These are phyloP conservation scores for Neurospora sp. DNA, from an alignment of 495 filamentous ascomycete genomes.

Conservation along the genomic window DNA sequence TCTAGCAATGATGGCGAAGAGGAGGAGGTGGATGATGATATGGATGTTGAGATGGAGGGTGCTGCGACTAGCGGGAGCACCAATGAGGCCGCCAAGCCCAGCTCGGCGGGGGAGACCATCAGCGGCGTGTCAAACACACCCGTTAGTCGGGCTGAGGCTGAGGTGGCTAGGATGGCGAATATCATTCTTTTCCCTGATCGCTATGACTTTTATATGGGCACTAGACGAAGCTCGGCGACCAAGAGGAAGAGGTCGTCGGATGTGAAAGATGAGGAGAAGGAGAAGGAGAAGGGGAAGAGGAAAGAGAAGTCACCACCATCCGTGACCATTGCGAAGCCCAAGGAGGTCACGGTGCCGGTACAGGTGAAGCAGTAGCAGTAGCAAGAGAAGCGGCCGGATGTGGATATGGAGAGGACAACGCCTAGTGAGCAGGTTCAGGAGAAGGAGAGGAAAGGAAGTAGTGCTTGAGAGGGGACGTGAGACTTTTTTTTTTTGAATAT, in stretches of 20 bases:
- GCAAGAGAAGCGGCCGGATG: background rate
- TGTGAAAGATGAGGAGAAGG: background rate
- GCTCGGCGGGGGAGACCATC: too few species aligned
- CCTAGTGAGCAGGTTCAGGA: background rate
- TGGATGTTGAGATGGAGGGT: slow-evolving; percentile 16
- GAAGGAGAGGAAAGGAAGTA: background rate
- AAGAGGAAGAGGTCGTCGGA: slow-evolving; percentile 1
- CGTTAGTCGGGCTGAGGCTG: slow-evolving; percentile 30
- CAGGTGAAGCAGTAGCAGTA: background rate
- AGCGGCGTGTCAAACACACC: background rate
- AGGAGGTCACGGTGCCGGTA: background rate
- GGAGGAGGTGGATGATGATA: background rate
- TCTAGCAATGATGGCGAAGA: background rate
- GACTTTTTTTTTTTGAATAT: background rate
- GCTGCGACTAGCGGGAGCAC: background rate
- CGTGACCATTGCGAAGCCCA: background rate
- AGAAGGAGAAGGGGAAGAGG: slow-evolving; percentile 3
- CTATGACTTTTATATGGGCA: slow-evolving; percentile 39
- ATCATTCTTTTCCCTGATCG: slow-evolving; percentile 42
- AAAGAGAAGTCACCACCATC: background rate
- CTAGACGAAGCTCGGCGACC: slow-evolving; percentile 18
- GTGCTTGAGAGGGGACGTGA: background rate
- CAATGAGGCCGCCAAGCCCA: background rate
- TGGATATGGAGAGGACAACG: background rate
- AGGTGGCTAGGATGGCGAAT: slow-evolving; percentile 38